Evolutionary conservation across 495 filamentous ascomycete genomes (phyloP), one percentile per base, ranked within the genome.

Genomic region (Penicillium lagena): DNA sequence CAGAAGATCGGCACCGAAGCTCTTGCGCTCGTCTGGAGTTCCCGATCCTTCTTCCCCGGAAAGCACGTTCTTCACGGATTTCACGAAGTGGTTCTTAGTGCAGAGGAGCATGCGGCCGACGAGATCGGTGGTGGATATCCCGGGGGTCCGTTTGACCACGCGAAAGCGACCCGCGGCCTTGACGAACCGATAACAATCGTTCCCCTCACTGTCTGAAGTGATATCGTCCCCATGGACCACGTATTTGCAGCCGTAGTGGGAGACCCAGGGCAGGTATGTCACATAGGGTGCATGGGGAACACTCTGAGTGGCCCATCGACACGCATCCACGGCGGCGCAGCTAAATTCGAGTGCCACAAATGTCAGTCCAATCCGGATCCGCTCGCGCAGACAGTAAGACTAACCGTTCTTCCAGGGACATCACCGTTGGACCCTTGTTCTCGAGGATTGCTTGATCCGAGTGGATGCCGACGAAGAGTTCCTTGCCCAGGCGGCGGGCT

Each of bases 351-450:
- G 33, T 49, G 38, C 32, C 41, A 43, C 12, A 9, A 14, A 31
- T 12, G 40, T 63, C 45, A 72, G 49, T 58, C 32, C 9, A 34
- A 22, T 22, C n/a, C 32, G 32, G 7, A 34, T 34, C 9, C 22
- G 22, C 22, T 4, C 22, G 22, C 22, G 32, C 10, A 34, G n/a
- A 34, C 10, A 34, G 32, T 6, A 34, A 34, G 32, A 65, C 70
- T 47, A 51, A 87, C 81, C 93, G 86, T 73, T 99, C 93, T 43
- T 81, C 69, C 42, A 96, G 72, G 37, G 79, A 89, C 93, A 99
- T 99, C 40, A 99, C 93, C 5, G 91, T 96, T 3, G 94, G 94
- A 7, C 93, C 93, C 67, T 99, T 99, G 68, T 99, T 94, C 45
- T 87, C 87, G 35, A 94, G 73, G 58, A 99, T 99, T 10, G 85